phyloP scores from a whole-genome alignment of 495 filamentous ascomycete species.

The Annulohypoxylon stygium region DNA sequence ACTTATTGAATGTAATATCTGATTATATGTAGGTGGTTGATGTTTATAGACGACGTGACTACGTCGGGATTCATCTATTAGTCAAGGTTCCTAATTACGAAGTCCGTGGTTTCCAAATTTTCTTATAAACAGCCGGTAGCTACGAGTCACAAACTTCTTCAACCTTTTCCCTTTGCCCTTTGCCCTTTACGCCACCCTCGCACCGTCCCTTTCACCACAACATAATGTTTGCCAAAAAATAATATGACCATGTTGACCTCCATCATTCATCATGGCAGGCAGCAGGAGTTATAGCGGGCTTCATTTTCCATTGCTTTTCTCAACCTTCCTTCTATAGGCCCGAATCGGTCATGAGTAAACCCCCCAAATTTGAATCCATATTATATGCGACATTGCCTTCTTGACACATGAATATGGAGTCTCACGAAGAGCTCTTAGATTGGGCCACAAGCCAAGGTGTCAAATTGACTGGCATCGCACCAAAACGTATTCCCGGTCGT shows the following conservation, averaged over 20 bases:
- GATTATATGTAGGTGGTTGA: too few relatives aligned
- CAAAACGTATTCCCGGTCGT: slow-evolving; percentile 70
- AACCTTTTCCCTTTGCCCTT: not conserved
- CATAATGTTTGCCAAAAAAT: slow-evolving; percentile 15
- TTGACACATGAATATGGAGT: slow-evolving; percentile 47
- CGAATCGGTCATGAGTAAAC: not conserved
- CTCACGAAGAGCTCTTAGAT: slow-evolving; percentile 64
- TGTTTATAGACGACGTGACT: not conserved
- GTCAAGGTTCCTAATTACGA: not conserved
- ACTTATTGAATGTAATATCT: too few relatives aligned
- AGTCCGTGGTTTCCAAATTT: not conserved
- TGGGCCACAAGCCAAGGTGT: slow-evolving; percentile 75
- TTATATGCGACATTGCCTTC: not conserved
- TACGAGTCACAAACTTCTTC: slow-evolving; percentile 33
- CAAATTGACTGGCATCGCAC: slow-evolving; percentile 69
- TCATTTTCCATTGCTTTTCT: not conserved
- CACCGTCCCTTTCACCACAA: slow-evolving; percentile 9
- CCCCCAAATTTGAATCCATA: too few relatives aligned
- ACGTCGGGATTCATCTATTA: not conserved
- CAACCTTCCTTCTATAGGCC: not conserved
- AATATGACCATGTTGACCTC: slow-evolving; percentile 6
- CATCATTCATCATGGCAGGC: slow-evolving; percentile 18
- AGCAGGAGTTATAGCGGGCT: slow-evolving; percentile 17
- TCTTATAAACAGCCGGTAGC: slow-evolving; percentile 31
- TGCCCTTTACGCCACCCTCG: slow-evolving; percentile 5